These are phyloP conservation scores for Fusarium dimerum DNA, from an alignment of 2,329 filamentous ascomycete genomes.

Conservation along the genomic window DNA sequence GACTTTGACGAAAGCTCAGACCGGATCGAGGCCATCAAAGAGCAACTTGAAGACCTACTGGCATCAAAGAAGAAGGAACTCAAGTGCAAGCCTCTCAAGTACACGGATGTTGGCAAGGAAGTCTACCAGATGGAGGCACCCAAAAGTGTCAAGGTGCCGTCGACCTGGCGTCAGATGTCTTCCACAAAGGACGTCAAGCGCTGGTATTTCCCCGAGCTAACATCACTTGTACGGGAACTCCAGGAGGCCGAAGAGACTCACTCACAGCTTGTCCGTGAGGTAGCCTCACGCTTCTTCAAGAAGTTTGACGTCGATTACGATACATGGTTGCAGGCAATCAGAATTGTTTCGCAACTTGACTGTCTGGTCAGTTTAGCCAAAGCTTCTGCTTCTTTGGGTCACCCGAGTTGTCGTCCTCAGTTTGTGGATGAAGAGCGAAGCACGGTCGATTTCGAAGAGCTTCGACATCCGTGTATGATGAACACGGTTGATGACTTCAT, in stretches of 20 bases:
- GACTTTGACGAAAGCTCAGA: constrained; percentile 88
- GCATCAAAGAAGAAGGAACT: constrained; percentile 71
- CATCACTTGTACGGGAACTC: constrained; percentile 77
- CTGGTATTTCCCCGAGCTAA: constrained; percentile 88
- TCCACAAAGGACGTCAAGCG: constrained; percentile 87
- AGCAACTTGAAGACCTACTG: constrained; percentile 70
- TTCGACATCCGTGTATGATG: constrained; percentile 93
- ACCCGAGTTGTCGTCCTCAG: constrained; percentile 84
- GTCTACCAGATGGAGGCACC: constrained; percentile 95
- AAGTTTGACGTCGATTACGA: constrained; percentile 87
- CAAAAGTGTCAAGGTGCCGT: constrained; percentile 80
- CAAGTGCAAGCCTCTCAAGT: constrained; percentile 72
- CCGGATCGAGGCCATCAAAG: constrained; percentile 72
- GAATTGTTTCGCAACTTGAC: constrained; percentile 88
- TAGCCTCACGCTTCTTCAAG: constrained; percentile 78
- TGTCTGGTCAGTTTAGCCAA: constrained; percentile 92
- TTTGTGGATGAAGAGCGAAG: constrained; percentile 86
- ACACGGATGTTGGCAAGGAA: constrained; percentile 89
- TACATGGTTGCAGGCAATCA: constrained; percentile 86
- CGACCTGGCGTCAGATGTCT: constrained; percentile 94
- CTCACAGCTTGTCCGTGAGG: constrained; percentile 85
- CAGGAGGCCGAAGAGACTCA: constrained; percentile 96
- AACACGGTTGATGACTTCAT: constrained; percentile 92
- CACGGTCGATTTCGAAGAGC: constrained; percentile 86
- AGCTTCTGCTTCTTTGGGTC: constrained; percentile 78